These are phyloP conservation scores for Termitomyces heimii DNA, from an alignment of 768 basidiomycete genomes.

Conservation along the genomic window DNA sequence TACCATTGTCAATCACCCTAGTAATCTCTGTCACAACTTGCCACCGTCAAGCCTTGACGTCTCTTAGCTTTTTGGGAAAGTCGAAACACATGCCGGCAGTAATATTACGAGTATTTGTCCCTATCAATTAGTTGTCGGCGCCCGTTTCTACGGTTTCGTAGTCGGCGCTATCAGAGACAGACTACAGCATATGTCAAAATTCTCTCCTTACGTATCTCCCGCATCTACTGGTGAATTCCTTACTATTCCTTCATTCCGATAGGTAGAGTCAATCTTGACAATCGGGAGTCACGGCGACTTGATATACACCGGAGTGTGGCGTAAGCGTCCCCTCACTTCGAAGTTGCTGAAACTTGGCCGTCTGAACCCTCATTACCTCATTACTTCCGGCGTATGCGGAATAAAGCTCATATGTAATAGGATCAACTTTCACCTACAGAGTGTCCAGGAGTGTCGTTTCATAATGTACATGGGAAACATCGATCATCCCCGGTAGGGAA, in stretches of 20 bases:
- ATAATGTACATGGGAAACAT: background rate
- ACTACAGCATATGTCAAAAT: too few relatives aligned
- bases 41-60: background rate
- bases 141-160: too few relatives aligned
- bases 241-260: too few relatives aligned
- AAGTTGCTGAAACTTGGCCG: background rate
- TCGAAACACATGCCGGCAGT: too few relatives aligned
- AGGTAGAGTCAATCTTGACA: too few relatives aligned
- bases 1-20: too few relatives aligned
- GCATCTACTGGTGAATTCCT: too few relatives aligned
- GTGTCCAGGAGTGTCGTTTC: background rate
- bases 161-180: too few relatives aligned
- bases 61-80: too few relatives aligned
- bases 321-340: background rate
- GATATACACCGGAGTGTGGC: background rate
- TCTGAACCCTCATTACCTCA: background rate
- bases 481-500: background rate
- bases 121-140: too few relatives aligned
- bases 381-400: background rate
- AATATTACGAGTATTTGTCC: too few relatives aligned
- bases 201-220: too few relatives aligned
- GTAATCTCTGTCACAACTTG: background rate
- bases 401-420: background rate
- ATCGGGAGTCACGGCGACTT: background rate
- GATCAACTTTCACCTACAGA: background rate